Base-by-base conservation (phyloP, 2,329 filamentous ascomycete species). In the Colletotrichum trifolii region DNA sequence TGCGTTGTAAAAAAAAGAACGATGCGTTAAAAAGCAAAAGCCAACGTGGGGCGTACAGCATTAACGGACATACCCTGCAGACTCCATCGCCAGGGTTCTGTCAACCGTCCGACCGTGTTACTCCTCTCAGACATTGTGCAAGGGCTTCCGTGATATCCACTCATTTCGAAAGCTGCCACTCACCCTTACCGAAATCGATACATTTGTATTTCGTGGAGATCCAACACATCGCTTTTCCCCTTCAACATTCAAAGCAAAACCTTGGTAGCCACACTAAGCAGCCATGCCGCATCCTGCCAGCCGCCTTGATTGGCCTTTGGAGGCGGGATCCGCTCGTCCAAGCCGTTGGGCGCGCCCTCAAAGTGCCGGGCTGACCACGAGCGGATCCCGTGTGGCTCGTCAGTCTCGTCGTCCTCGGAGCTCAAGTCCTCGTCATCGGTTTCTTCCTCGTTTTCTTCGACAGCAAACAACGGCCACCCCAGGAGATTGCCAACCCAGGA, bases 281-380 rank as follows among this genome's bases (percentile, higher is more conserved):
- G 75, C 89, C 89, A 91, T 13, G 87, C 87, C 34, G 88, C 89
- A 74, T 91, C 89, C 63, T 86, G 83, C 89, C 88, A 91, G 8
- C 84, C 84, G 13, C 86, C 87, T 47, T 86, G 83, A 55, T 89
- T 83, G 8, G 81, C 78, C 46, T 82, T 82, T 54, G 79, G 78
- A 9, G 81, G 78, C 38, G 72, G 85, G 72, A 88, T 77, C 9
- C 75, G 75, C 53, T 85, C 82, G 52, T 82, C 79, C 0, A 79
- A 73, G n/a, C 74, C 61, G 36, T 73, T 77, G 3, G 78, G 75
- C 55, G 81, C 73, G 47, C 79, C 80, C 68, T 81, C 81, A 34
- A 79, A 75, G 53, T 79, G 76, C 42, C 76, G 72, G 33, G 72
- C 72, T 40, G 77, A 77, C 63, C 63, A 66, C 62, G 74, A 77